A percentile compares a stretch with the other conserved stretches of the same genome.
These are phyloP conservation scores for Spirogloea muscicola DNA, from an alignment of 139 green algal genomes.

Conservation along the genomic window DNA sequence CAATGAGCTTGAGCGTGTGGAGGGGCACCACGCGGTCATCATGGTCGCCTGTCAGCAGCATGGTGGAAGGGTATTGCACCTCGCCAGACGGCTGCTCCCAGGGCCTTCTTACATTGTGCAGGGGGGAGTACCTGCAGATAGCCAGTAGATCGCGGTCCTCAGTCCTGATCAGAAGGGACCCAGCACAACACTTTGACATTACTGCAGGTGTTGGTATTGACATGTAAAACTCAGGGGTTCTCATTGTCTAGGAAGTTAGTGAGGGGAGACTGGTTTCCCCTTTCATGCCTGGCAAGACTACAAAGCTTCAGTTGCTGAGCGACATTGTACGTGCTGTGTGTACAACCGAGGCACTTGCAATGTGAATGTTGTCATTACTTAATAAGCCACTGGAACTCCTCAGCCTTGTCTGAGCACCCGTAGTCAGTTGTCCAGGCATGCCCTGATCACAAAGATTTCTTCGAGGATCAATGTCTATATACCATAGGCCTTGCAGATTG, in stretches of 20 bases:
- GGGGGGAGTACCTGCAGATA: constrained; percentile 57
- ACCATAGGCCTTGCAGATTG: too few species aligned
- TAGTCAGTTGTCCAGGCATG: constrained; percentile 67
- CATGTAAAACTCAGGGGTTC: background rate
- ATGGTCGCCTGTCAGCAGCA: constrained; percentile 81
- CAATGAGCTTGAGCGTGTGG: constrained; percentile 83
- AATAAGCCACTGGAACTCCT: constrained; percentile 68
- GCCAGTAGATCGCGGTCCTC: background rate
- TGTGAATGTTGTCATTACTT: too few species aligned
- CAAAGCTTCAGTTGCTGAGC: background rate
- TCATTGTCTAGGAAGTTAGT: background rate
- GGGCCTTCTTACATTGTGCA: constrained; percentile 85
- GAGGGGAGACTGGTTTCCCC: constrained; percentile 39
- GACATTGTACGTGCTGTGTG: too few species aligned
- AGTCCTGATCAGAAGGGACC: background rate
- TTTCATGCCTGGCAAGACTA: background rate
- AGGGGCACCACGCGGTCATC: constrained; percentile 84
- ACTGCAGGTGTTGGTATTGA: too few species aligned
- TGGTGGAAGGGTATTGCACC: constrained; percentile 74
- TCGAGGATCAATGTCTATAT: too few species aligned
- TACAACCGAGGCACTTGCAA: too few species aligned
- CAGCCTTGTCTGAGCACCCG: constrained; percentile 67
- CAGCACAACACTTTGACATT: too few species aligned
- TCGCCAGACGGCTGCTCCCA: too few species aligned
- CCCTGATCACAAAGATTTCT: too few species aligned